These are phyloP conservation scores for Sporothrix brasiliensis DNA, from an alignment of 2,329 filamentous ascomycete species.

Conservation along the genomic window DNA sequence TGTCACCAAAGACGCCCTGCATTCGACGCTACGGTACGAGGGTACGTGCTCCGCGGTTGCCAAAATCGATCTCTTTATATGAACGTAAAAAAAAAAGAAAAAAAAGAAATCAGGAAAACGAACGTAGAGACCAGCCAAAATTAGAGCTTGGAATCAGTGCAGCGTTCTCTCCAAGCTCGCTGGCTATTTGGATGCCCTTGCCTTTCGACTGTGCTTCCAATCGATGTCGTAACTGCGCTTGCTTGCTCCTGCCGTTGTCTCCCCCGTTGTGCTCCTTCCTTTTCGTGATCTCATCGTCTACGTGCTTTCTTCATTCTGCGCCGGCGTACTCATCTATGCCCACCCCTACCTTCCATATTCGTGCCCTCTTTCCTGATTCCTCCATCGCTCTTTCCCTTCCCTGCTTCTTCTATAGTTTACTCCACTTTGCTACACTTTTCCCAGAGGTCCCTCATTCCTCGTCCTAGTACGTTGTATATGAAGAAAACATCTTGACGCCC, in stretches of 20 bases:
- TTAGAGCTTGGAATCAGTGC: background rate
- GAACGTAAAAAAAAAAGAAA: background rate
- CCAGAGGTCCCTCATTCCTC: background rate
- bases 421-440: conserved; percentile 15
- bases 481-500: conserved; percentile 22
- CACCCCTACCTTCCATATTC: background rate
- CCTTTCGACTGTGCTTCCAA: background rate
- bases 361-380: conserved; percentile 3
- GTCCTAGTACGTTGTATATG: background rate
- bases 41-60: conserved; percentile 19
- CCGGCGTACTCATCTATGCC: conserved; percentile 8
- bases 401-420: background rate
- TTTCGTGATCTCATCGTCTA: conserved; percentile 20
- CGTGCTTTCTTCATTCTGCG: conserved; percentile 12
- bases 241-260: conserved; percentile 3
- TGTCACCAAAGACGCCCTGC: conserved; percentile 24
- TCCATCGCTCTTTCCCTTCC: conserved; percentile 9
- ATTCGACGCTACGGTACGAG: conserved; percentile 14
- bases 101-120: background rate
- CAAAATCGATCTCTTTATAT: background rate
- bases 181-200: background rate
- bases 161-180: background rate
- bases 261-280: conserved; percentile 3
- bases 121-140: background rate
- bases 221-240: conserved; percentile 13